These are phyloP conservation scores for Samsoniella hepiali DNA, from an alignment of 2,329 filamentous ascomycete genomes.

Conservation along the genomic window DNA sequence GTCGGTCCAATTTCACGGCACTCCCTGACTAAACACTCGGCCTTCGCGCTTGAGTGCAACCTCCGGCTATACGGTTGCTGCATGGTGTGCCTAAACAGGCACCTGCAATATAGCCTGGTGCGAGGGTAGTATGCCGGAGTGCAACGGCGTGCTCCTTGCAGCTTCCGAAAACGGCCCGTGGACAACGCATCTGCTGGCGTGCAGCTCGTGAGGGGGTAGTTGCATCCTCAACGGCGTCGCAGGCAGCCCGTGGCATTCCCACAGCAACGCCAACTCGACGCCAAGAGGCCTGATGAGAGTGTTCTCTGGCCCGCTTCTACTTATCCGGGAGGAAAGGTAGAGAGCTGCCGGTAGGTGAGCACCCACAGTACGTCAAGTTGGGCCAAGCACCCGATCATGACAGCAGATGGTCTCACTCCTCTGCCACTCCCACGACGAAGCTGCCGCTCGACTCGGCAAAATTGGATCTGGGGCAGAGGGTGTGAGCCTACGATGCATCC, in stretches of 20 bases:
- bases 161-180: not conserved
- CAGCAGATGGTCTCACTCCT: too few relatives aligned
- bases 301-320: too few relatives aligned
- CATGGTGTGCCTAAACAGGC: not conserved
- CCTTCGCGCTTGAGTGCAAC: not conserved
- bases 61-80: not conserved
- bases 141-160: not conserved
- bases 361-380: too few relatives aligned
- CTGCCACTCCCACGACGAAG: not conserved
- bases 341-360: too few relatives aligned
- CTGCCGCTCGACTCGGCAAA: not conserved
- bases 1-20: too few relatives aligned
- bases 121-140: not conserved
- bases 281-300: too few relatives aligned
- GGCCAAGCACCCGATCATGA: too few relatives aligned
- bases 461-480: not conserved
- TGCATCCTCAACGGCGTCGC: not conserved
- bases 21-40: not conserved
- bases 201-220: not conserved
- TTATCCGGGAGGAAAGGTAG: too few relatives aligned
- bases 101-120: not conserved
- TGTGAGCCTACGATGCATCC: not conserved
- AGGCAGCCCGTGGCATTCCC: too few relatives aligned
- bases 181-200: not conserved
- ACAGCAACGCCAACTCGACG: too few relatives aligned